phyloP scores from a whole-genome alignment of 163 green algal species.

The Chloroidium sp. region DNA sequence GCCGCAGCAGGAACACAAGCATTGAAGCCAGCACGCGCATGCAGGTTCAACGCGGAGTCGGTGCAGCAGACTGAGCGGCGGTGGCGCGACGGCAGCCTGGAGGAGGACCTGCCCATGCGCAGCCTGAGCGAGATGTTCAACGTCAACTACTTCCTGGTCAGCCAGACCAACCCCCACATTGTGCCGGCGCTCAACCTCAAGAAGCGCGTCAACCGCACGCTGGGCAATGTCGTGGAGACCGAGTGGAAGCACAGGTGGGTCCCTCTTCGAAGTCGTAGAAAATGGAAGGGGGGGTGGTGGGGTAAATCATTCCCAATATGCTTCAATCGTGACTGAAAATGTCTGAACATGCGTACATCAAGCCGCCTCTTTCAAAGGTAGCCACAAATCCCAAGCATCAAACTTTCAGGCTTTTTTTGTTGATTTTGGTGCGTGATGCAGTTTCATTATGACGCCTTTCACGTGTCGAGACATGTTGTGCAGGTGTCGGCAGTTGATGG shows the following conservation, averaged over 20 bases:
- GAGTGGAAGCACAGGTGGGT: constrained; percentile 87
- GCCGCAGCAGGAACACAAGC: no score
- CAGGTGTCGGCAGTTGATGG: constrained; percentile 74
- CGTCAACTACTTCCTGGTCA: constrained; percentile 97
- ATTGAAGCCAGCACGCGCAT: not conserved
- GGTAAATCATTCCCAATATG: not conserved
- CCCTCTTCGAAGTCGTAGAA: no score
- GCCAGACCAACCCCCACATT: constrained; percentile 92
- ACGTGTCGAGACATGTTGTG: not conserved
- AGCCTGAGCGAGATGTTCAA: constrained; percentile 94
- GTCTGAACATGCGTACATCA: no score
- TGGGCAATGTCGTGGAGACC: constrained; percentile 72
- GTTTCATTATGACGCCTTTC: no score
- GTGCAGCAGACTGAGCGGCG: constrained; percentile 44
- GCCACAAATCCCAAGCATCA: not conserved
- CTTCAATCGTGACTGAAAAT: not conserved
- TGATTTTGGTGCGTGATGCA: not conserved
- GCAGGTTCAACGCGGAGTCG: constrained; percentile 34
- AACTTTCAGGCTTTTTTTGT: not conserved
- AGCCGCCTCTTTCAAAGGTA: not conserved
- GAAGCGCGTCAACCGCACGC: constrained; percentile 49
- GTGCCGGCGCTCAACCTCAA: constrained; percentile 90
- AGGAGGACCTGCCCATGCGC: constrained; percentile 90
- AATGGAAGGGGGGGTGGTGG: no score
- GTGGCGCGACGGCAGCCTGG: constrained; percentile 90